Base-by-base conservation (phyloP, 352 stramenopile genomes). In the Saprolegnia parasitica region DNA sequence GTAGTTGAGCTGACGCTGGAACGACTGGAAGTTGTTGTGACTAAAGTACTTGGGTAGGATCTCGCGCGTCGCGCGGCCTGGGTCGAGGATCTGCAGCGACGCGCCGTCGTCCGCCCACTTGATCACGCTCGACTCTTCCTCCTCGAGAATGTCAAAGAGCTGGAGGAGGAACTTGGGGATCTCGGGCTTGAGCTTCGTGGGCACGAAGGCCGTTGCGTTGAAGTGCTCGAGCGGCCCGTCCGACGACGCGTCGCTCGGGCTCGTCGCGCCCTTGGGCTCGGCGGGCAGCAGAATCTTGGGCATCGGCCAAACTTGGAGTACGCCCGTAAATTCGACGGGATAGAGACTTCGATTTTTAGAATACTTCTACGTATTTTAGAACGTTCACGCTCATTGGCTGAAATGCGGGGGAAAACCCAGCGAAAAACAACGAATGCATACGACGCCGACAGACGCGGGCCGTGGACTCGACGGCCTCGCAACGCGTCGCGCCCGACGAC, bases 31-130 rank as follows among this genome's bases (percentile, higher is more conserved):
- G 56, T 87, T 93, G 56, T 81, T 82, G 74, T 96, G 89, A 60
- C 93, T 96, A 73, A 96, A 96, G 73, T 96, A 96, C 68, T 86
- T 83, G 35, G 89, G 87, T 15, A 96, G 74, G 52, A 96, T 79
- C 71, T 89, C 78, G 21, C 81, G 71, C 54, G 91, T 88, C 21
- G 95, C 72, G 26, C 66, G 66, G 1, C 37, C 60, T 23, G 76
- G 73, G 71, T 89, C 80, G 16, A 79, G 46, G 42, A 88, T 88
- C 63, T 87, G 75, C 20, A 88, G 62, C 8, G 75, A 72, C 4
- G 78, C 73, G 0, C 75, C 77, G 68, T 89, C 79, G 9, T 76
- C 72, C 0, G 78, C 75, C 81, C 81, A 89, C 37, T 72, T 73
- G 49, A 89, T 83, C 47, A 87, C 71, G 10, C 71, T 73, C 11